Percentiles rank a stretch among this genome's conserved stretches.
phyloP scores from a whole-genome alignment of 306 rosid species.

The Cicer chorassanicum region DNA sequence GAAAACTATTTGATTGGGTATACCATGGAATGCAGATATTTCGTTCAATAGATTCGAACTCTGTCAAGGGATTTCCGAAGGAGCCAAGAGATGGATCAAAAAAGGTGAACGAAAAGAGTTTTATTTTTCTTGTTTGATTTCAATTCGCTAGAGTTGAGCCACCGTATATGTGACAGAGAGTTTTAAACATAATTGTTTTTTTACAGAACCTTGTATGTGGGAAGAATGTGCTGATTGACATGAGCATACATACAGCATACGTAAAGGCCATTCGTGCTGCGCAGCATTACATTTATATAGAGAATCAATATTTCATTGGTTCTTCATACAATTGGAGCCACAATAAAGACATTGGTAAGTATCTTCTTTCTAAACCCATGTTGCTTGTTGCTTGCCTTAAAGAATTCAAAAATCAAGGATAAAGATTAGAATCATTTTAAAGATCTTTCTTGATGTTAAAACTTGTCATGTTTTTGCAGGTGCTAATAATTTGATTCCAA shows the following conservation, averaged over 20 bases:
- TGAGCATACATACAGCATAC: conserved; percentile 97
- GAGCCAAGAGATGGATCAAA: conserved; percentile 76
- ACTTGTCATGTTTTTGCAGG: conserved; percentile 58
- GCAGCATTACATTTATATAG: conserved; percentile 90
- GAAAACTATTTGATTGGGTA: conserved; percentile 18
- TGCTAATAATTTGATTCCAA: conserved; percentile 96
- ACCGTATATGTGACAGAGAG: conserved; percentile 24
- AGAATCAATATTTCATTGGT: conserved; percentile 95
- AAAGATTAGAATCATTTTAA: no score
- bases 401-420: not conserved
- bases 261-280: conserved; percentile 97
- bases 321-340: conserved; percentile 88
- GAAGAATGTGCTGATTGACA: conserved; percentile 94
- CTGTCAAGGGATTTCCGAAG: conserved; percentile 88
- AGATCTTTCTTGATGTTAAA: conserved; percentile 20
- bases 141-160: not conserved
- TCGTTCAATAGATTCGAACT: conserved; percentile 92
- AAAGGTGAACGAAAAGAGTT: conserved; percentile 57
- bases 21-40: conserved; percentile 71
- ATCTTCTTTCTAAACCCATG: conserved; percentile 18
- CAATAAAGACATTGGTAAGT: conserved; percentile 77
- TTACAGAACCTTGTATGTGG: conserved; percentile 89
- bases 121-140: conserved; percentile 37
- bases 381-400: conserved; percentile 40
- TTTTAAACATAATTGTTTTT: conserved; percentile 42